Conservation (phyloP, 2,329 filamentous ascomycete species). For the Bisporella sp. region DNA sequence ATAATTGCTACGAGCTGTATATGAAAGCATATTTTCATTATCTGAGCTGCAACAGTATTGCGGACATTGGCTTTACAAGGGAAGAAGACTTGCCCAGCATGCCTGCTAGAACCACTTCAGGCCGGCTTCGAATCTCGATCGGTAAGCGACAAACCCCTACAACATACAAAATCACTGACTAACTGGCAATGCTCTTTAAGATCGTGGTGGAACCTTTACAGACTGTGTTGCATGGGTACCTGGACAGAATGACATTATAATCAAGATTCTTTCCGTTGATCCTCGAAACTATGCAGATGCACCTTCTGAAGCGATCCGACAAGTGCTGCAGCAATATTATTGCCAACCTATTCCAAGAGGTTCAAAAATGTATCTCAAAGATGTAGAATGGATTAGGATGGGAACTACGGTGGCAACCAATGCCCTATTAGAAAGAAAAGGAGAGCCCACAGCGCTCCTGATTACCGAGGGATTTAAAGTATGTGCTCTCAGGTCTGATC, state of each 20-base stretch:
- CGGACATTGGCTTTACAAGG: too few species aligned
- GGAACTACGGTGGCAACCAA: conserved; percentile 75
- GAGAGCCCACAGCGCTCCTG: conserved; percentile 61
- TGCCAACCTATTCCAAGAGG: conserved; percentile 35
- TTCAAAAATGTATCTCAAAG: background rate
- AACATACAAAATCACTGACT: too few species aligned
- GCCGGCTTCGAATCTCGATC: too few species aligned
- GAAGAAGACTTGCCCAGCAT: too few species aligned
- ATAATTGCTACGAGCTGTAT: too few species aligned
- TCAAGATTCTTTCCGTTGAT: conserved; percentile 70
- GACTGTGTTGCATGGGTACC: conserved; percentile 31
- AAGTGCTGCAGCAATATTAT: conserved; percentile 49
- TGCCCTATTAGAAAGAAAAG: conserved; percentile 63
- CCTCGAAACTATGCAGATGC: conserved; percentile 61
- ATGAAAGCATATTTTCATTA: too few species aligned
- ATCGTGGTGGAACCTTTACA: conserved; percentile 62
- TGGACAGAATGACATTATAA: conserved; percentile 52
- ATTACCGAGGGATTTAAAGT: conserved; percentile 63
- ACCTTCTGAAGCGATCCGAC: conserved; percentile 57
- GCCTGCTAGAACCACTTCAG: too few species aligned
- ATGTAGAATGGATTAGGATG: conserved; percentile 55
- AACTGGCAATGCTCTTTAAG: background rate
- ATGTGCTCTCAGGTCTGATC: too few species aligned
- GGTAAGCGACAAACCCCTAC: too few species aligned
- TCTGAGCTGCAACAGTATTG: too few species aligned